Percentiles rank a stretch among this genome's conserved stretches.
Evolutionary conservation across 345 rosid genomes (phyloP).

Genomic region (Diplotaxis tenuifolia): DNA sequence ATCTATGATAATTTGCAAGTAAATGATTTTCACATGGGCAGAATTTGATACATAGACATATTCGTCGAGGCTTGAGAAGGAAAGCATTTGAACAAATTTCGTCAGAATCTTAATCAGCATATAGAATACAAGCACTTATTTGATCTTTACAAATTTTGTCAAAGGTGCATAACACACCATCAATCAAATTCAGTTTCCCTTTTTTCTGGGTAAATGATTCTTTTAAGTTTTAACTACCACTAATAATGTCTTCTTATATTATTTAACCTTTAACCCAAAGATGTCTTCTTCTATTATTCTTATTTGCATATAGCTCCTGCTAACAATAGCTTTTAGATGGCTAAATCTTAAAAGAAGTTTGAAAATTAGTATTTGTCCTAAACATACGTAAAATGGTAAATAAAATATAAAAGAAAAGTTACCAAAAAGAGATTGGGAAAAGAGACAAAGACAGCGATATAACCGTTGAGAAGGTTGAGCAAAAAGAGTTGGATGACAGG

Average conservation of each 20-base stretch:
- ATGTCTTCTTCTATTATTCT: neutral
- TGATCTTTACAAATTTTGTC: neutral
- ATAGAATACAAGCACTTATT: neutral
- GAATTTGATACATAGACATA: neutral
- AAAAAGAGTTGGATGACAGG: conserved; percentile 45
- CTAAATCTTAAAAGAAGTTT: neutral
- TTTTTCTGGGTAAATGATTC: neutral
- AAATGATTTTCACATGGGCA: neutral
- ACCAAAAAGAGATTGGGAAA: neutral
- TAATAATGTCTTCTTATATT: neutral
- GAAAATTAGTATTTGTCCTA: neutral
- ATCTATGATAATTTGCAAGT: neutral
- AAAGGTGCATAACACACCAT: neutral
- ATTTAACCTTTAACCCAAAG: neutral
- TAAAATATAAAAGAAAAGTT: conserved; percentile 4
- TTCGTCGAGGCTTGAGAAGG: neutral
- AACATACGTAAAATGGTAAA: neutral
- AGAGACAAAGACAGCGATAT: conserved; percentile 30
- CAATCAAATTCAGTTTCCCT: neutral
- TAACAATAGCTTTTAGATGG: neutral
- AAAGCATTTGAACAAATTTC: neutral
- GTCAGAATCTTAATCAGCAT: neutral
- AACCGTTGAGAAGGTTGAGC: conserved; percentile 47
- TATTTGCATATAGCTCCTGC: neutral
- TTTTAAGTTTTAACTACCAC: neutral